These are phyloP conservation scores for Lagenidium giganteum DNA, from an alignment of 352 stramenopile species.

Conservation along the genomic window DNA sequence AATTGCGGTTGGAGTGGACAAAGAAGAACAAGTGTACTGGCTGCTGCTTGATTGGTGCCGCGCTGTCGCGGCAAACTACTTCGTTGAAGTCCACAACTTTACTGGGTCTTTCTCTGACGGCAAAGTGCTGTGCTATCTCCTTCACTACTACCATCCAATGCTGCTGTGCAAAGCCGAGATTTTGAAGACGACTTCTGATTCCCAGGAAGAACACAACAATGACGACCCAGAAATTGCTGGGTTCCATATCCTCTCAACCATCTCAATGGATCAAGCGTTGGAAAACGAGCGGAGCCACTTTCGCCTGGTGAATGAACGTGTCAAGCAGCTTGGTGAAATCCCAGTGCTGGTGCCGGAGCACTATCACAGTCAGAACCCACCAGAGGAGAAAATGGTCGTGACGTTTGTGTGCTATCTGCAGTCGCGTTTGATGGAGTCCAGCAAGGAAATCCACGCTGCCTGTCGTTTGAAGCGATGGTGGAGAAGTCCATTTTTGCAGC, in stretches of 20 bases:
- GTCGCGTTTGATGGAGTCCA: slow-evolving; percentile 92
- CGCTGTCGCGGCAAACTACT: slow-evolving; percentile 89
- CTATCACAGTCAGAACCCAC: slow-evolving; percentile 86
- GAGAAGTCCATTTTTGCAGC: slow-evolving; percentile 45
- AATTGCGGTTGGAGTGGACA: slow-evolving; percentile 21
- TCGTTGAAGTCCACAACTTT: slow-evolving; percentile 84
- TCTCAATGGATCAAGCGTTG: slow-evolving; percentile 18
- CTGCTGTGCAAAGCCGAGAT: slow-evolving; percentile 75
- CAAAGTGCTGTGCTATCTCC: slow-evolving; percentile 87
- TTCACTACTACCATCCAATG: slow-evolving; percentile 96
- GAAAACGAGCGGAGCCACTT: slow-evolving; percentile 85
- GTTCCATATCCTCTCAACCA: slow-evolving; percentile 14
- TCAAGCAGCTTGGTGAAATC: slow-evolving; percentile 91
- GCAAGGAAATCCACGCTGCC: slow-evolving; percentile 88
- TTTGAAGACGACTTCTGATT: slow-evolving; percentile 35
- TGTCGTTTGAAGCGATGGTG: slow-evolving; percentile 85
- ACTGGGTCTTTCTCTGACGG: slow-evolving; percentile 93
- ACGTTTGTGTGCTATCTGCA: slow-evolving; percentile 93
- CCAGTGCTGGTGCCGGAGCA: slow-evolving; percentile 84
- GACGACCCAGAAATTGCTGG: too few species aligned
- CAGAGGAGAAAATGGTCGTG: slow-evolving; percentile 93
- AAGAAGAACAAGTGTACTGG: slow-evolving; percentile 51
- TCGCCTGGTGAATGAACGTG: slow-evolving; percentile 78
- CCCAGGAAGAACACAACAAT: slow-evolving; percentile 3
- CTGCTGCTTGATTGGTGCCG: slow-evolving; percentile 91